Base-by-base conservation (phyloP, 257 asterid genomes). In the Lycium ferocissimum region DNA sequence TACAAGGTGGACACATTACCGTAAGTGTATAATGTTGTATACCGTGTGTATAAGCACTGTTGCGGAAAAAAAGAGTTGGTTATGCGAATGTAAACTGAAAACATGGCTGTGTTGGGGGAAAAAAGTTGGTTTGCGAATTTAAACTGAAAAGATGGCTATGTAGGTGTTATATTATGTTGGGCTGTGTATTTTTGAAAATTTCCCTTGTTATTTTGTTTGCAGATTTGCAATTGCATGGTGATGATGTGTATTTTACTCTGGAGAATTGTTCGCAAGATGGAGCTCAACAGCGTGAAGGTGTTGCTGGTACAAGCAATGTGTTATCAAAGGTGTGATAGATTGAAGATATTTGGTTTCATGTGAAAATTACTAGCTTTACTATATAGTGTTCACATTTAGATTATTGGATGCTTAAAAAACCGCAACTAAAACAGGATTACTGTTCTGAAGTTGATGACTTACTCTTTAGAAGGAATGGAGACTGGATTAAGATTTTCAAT, bases 211-310 rank as follows among this genome's bases (percentile, higher is more conserved):
- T 53, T 53, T 75, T 78, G n/a, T 0, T 76, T 53, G 65, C 89
- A 96, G 99, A 95, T 92, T 91, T 95, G 94, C 98, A 91, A 90
- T 91, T 96, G 89, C 98, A 94, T 79, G 98, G 97, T 2, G 99
- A 96, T 88, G 99, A 96, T 85, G 93, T 96, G 80, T 96, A 95
- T 86, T 96, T 92, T 87, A 95, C 98, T 43, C 89, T 95, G 88
- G 98, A 96, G 84, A 90, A 90, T 84, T 87, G 92, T 67, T 85
- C 87, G 5, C 96, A 91, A 88, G 94, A 91, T 84, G 79, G 13
- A 9, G 79, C 54, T 70, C 79, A 70, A 9, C 79, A 70, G 79
- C 35, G 58, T 72, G 80, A 72, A n/a, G 93, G 81, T 63, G 91
- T 88, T 88, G 76, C 89, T 85, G 43, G 93, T 82, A 56, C 93